A percentile compares a stretch with the other conserved stretches of the same genome.
Evolutionary conservation across 345 rosid species (phyloP).

Genomic region (Raphanus sativus): DNA sequence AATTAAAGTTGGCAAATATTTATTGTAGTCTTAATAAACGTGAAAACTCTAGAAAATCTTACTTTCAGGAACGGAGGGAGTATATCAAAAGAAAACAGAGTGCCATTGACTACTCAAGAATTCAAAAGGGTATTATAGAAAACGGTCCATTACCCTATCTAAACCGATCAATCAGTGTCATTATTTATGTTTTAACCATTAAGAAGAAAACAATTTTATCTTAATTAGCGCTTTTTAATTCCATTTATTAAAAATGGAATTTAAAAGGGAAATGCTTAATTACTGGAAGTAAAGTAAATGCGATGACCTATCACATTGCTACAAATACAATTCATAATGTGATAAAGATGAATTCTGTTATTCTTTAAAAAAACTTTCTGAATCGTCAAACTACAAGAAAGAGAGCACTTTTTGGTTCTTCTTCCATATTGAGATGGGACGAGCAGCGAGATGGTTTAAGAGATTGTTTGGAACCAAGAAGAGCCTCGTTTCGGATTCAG

Average conservation of each 20-base stretch:
- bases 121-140: neutral
- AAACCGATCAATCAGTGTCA: slow-evolving; percentile 24
- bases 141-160: slow-evolving; percentile 25
- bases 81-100: neutral
- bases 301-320: slow-evolving; percentile 24
- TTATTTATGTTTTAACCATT: slow-evolving; percentile 21
- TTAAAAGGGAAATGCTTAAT: slow-evolving; percentile 9
- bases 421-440: slow-evolving; percentile 51
- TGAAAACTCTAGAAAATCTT: too few relatives aligned
- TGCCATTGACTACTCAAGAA: neutral
- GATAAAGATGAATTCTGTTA: slow-evolving; percentile 4
- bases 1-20: too few relatives aligned
- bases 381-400: slow-evolving; percentile 22
- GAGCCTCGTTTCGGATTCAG: slow-evolving; percentile 36
- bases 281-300: slow-evolving; percentile 19
- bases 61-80: too few relatives aligned
- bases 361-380: slow-evolving; percentile 18
- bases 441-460: slow-evolving; percentile 33
- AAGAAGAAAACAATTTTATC: neutral
- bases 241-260: neutral
- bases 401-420: slow-evolving; percentile 5
- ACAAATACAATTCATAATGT: slow-evolving; percentile 14
- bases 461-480: neutral
- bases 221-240: slow-evolving; percentile 19
- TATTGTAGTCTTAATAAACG: too few relatives aligned